phyloP scores from a whole-genome alignment of 352 stramenopile genomes.

The Phytophthora cactorum region DNA sequence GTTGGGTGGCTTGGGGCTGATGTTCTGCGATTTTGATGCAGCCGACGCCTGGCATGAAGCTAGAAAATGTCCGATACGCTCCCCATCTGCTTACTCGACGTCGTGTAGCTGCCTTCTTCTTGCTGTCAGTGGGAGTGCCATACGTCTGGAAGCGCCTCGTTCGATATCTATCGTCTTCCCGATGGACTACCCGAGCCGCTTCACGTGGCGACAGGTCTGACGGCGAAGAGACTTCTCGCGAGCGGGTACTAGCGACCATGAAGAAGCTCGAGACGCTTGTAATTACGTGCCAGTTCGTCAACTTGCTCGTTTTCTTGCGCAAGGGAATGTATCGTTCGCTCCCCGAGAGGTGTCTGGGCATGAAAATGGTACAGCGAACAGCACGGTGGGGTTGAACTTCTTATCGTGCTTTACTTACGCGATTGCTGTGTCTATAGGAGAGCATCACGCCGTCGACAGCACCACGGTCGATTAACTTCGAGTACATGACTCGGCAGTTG shows the following conservation, averaged over 20 bases:
- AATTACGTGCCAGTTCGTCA: slow-evolving; percentile 70
- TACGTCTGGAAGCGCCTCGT: slow-evolving; percentile 83
- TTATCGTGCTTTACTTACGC: neutral
- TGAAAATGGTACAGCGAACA: slow-evolving; percentile 64
- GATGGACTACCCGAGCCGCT: slow-evolving; percentile 38
- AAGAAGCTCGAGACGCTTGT: slow-evolving; percentile 80
- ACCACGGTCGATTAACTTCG: slow-evolving; percentile 81
- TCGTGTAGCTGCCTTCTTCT: slow-evolving; percentile 62
- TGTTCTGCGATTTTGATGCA: slow-evolving; percentile 23
- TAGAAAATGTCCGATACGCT: slow-evolving; percentile 79
- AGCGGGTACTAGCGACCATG: slow-evolving; percentile 54
- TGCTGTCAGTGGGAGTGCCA: slow-evolving; percentile 73
- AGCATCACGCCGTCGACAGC: slow-evolving; percentile 59
- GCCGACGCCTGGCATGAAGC: slow-evolving; percentile 85
- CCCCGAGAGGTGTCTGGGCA: slow-evolving; percentile 66
- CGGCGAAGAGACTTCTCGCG: slow-evolving; percentile 15
- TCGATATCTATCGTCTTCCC: slow-evolving; percentile 62
- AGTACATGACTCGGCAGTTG: slow-evolving; percentile 88
- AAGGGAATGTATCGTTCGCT: slow-evolving; percentile 79
- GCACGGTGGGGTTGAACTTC: neutral
- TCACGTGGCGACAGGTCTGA: slow-evolving; percentile 1
- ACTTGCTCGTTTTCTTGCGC: slow-evolving; percentile 76
- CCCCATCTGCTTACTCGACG: slow-evolving; percentile 51
- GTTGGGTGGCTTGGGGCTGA: slow-evolving; percentile 3
- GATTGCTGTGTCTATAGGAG: slow-evolving; percentile 40